Conservation (phyloP, 1,284 basidiomycete species). For the Puccinia coronata region DNA sequence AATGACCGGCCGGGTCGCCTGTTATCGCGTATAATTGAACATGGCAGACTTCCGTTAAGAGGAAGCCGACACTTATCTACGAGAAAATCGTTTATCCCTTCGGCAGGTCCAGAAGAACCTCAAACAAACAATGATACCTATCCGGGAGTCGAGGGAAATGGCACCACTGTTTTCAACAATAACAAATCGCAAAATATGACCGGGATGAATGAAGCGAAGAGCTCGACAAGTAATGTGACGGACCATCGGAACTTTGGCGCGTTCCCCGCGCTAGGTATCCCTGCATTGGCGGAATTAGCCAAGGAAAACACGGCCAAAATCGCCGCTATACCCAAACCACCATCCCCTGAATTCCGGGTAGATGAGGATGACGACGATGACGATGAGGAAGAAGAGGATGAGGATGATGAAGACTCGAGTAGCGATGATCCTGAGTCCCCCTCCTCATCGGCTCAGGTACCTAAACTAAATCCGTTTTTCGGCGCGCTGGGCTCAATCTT, state of each 20-base stretch:
- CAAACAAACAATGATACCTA: not conserved
- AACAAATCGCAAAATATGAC: not conserved
- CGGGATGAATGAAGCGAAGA: not conserved
- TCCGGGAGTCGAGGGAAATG: not conserved
- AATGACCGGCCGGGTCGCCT: not conserved
- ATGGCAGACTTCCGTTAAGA: not conserved
- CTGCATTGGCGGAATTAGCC: not conserved
- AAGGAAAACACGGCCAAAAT: not conserved
- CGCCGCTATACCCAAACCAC: not conserved
- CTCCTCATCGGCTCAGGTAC: not conserved
- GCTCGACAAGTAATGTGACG: not conserved
- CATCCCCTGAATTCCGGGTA: not conserved
- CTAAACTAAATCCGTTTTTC: not conserved
- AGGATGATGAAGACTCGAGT: not conserved
- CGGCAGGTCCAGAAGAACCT: not conserved
- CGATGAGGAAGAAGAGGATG: not conserved
- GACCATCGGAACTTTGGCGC: constrained; percentile 11
- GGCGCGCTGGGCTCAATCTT: constrained; percentile 16
- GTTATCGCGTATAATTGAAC: not conserved
- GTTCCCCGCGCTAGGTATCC: constrained; percentile 17
- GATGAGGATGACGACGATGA: not conserved
- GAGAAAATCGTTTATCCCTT: not conserved
- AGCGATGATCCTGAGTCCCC: not conserved
- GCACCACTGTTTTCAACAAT: not conserved
- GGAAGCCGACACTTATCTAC: not conserved